Evolutionary conservation across 352 stramenopile genomes (phyloP).

Genomic region (Phytophthora pini): DNA sequence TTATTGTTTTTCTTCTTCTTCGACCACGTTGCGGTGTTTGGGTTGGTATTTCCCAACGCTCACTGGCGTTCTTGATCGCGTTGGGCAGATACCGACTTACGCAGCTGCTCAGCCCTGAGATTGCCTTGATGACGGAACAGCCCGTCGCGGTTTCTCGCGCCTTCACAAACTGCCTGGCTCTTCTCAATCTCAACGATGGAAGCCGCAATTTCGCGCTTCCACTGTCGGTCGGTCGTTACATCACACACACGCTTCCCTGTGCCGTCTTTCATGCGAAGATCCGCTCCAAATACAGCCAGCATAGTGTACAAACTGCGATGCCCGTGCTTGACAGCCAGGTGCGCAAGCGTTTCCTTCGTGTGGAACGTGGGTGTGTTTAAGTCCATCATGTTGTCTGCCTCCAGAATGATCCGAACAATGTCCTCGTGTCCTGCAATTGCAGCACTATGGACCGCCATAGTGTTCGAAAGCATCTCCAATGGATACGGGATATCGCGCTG

Average conservation of each 20-base stretch:
- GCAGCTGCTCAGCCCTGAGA: conserved; percentile 13
- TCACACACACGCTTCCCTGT: conserved; percentile 16
- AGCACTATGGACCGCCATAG: conserved; percentile 34
- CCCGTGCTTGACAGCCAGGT: conserved; percentile 31
- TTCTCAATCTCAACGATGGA: conserved; percentile 20
- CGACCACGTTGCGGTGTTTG: neutral
- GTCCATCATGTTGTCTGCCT: conserved; percentile 32
- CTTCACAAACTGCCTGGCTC: conserved; percentile 4
- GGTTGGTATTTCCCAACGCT: conserved; percentile 6
- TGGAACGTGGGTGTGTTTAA: conserved; percentile 39
- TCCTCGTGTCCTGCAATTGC: conserved; percentile 21
- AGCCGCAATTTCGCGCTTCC: conserved; percentile 13
- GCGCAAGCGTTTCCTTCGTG: conserved; percentile 36
- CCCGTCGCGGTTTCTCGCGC: conserved; percentile 7
- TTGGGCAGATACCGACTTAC: conserved; percentile 9
- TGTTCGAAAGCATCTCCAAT: conserved; percentile 7
- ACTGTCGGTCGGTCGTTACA: conserved; percentile 11
- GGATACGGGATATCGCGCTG: neutral
- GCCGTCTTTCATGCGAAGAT: conserved; percentile 20
- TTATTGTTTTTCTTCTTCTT: conserved; percentile 18
- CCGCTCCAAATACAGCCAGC: conserved; percentile 20
- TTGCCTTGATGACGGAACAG: conserved; percentile 16
- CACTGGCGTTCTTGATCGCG: conserved; percentile 12
- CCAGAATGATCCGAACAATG: conserved; percentile 35
- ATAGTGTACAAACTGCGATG: conserved; percentile 19